Evolutionary conservation across 148 eudicot genomes (phyloP).

Genomic region (Beta vulgaris): DNA sequence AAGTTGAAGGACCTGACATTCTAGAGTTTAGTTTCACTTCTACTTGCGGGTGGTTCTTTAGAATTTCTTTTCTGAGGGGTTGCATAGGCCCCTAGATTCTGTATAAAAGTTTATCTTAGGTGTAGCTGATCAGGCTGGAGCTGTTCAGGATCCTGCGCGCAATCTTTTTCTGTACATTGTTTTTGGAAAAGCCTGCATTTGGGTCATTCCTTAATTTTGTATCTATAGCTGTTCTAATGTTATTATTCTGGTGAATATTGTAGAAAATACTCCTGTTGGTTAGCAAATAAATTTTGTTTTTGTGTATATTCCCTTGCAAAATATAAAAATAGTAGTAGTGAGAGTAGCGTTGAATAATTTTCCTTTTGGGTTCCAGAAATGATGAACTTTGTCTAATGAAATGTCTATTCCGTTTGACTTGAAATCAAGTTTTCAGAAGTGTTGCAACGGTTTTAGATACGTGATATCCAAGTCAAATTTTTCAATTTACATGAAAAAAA

Average conservation of each 20-base stretch:
- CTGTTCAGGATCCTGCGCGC: not conserved
- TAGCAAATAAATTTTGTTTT: not conserved
- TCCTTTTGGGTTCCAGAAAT: not conserved
- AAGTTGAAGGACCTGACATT: not conserved
- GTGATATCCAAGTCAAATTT: too few relatives aligned
- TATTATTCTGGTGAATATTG: not conserved
- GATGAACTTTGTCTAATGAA: not conserved
- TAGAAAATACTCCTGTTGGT: not conserved
- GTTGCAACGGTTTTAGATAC: too few relatives aligned
- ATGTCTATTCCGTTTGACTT: too few relatives aligned
- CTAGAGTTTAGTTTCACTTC: not conserved
- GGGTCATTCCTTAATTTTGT: not conserved
- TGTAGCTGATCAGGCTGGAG: not conserved
- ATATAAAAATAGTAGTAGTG: not conserved
- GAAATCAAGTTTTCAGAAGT: too few relatives aligned
- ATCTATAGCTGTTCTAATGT: not conserved
- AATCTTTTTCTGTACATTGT: not conserved
- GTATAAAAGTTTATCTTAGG: slow-evolving; percentile 10
- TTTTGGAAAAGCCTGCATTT: too few relatives aligned
- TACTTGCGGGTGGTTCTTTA: not conserved
- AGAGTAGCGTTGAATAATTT: too few relatives aligned
- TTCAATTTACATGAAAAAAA: too few relatives aligned
- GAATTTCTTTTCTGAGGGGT: not conserved
- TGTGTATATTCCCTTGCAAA: not conserved
- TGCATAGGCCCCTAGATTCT: not conserved